Evolutionary conservation across 768 basidiomycete genomes (phyloP).

Genomic region (Tephrocybe sp.): DNA sequence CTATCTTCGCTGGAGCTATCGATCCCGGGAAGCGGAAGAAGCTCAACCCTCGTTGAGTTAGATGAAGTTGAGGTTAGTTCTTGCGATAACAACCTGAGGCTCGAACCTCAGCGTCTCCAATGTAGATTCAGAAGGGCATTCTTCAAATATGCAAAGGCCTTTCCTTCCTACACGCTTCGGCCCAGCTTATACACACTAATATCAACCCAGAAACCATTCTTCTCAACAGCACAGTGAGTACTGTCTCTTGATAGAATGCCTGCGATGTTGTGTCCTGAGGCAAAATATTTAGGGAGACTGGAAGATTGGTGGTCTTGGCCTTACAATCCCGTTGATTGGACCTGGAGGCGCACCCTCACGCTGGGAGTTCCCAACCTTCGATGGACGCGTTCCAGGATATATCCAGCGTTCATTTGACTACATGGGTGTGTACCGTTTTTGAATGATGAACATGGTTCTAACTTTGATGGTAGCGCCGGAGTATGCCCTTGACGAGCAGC

Average conservation of each 20-base stretch:
- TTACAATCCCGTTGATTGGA: conserved; percentile 74
- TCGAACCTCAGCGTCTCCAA: conserved; percentile 7
- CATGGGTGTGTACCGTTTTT: conserved; percentile 58
- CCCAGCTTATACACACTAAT: conserved; percentile 90
- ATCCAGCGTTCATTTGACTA: conserved; percentile 94
- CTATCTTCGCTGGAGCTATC: conserved; percentile 78
- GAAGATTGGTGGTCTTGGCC: conserved; percentile 90
- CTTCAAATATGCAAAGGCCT: conserved; percentile 90
- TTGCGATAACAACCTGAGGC: conserved; percentile 13
- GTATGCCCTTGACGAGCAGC: conserved; percentile 86
- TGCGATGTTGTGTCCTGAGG: neutral
- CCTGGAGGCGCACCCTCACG: conserved; percentile 70
- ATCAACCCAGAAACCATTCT: conserved; percentile 83
- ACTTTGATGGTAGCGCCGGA: conserved; percentile 70
- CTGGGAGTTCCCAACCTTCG: conserved; percentile 91
- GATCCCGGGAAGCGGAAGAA: conserved; percentile 60
- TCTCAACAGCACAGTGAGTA: conserved; percentile 80
- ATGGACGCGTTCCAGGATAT: conserved; percentile 73
- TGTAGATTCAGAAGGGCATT: conserved; percentile 92
- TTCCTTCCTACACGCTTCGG: conserved; percentile 88
- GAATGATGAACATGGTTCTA: neutral
- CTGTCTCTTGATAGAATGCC: neutral
- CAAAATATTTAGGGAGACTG: conserved; percentile 77
- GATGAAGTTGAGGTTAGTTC: conserved; percentile 92
- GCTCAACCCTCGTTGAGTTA: conserved; percentile 67